Base-by-base conservation (phyloP, 2,329 filamentous ascomycete genomes). In the Sporothrix variecibatus region DNA sequence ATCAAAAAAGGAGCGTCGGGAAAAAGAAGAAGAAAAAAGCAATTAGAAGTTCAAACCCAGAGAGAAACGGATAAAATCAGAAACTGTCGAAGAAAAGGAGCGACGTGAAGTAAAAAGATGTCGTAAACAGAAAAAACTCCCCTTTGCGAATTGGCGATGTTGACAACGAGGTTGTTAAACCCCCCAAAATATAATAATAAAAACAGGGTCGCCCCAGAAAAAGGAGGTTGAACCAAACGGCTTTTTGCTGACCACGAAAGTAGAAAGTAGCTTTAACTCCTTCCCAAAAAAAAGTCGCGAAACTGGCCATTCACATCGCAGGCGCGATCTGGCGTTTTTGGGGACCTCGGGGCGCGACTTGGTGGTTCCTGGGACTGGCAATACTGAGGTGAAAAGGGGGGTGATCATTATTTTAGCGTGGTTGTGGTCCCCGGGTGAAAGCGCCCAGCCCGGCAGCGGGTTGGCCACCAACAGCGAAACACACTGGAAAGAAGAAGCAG, bases 301-400 rank as follows among this genome's bases (percentile, higher is more conserved):
- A 28, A 34, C 71, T 73, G 62, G 71, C 71, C 71, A 73, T 68
- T 73, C 71, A 68, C 51, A 65, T 72, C 71, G 46, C 43, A 65
- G 58, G 43, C 71, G 71, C 71, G 71, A 72, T 72, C 60, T 56
- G 71, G 58, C 71, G 58, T 58, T 49, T 51, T 69, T 23, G 67
- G 31, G 31, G 34, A 34, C 34, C 34, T 34, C 5, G 5, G 34
- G 43, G 62, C 62, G 62, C 38, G 62, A 40, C 62, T 67, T 65
- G 5, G 38, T 65, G 62, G 38, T 46, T 65, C 38, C 38, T 64
- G 34, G 9, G 20, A 34, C 34, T 34, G 7, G 34, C 7, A 3
- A 7, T 34, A 34, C 34, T n/a, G 34, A 3, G 5, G 34, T 34
- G 20, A 34, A 12, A 62, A 64, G 15, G 70, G 71, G 71, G 71